These are phyloP conservation scores for Starmerella bacillaris DNA, from an alignment of 805 yeast species.

Conservation along the genomic window DNA sequence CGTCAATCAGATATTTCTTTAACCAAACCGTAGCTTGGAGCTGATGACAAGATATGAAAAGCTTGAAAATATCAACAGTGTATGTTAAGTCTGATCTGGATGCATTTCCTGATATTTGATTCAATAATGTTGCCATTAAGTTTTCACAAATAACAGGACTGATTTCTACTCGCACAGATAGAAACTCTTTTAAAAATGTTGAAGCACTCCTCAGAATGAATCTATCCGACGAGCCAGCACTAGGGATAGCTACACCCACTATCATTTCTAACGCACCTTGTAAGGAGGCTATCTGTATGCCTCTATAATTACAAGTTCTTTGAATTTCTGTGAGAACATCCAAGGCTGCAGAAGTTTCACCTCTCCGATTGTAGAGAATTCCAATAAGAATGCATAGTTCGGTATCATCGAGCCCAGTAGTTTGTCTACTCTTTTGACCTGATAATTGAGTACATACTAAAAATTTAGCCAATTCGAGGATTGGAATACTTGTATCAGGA, in stretches of 20 bases:
- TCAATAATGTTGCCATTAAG: conserved; percentile 25
- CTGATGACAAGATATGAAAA: conserved; percentile 17
- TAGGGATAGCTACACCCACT: no score
- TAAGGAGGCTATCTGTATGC: no score
- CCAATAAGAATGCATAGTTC: not conserved
- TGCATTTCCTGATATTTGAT: conserved; percentile 26
- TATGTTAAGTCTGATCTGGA: conserved; percentile 29
- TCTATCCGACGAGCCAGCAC: conserved; percentile 32
- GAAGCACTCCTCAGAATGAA: conserved; percentile 36
- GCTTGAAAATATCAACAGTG: conserved; percentile 28
- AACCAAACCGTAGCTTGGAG: conserved; percentile 8
- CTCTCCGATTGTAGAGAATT: not conserved
- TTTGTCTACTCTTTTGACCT: not conserved
- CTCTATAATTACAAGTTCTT: no score
- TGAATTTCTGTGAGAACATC: conserved; percentile 18
- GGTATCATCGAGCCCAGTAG: not conserved
- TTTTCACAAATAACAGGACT: conserved; percentile 19
- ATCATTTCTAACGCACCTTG: no score
- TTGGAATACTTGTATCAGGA: conserved; percentile 11
- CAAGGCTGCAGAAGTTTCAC: conserved; percentile 8
- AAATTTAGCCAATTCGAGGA: conserved; percentile 20
- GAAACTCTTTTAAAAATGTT: conserved; percentile 37
- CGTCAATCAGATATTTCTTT: conserved; percentile 8
- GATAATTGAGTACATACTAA: conserved; percentile 15
- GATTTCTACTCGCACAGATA: conserved; percentile 20